A percentile compares a stretch with the other conserved stretches of the same genome.
These are phyloP conservation scores for Nematocida ironsii DNA, from an alignment of 371 early-diverging fungal species.

Conservation along the genomic window DNA sequence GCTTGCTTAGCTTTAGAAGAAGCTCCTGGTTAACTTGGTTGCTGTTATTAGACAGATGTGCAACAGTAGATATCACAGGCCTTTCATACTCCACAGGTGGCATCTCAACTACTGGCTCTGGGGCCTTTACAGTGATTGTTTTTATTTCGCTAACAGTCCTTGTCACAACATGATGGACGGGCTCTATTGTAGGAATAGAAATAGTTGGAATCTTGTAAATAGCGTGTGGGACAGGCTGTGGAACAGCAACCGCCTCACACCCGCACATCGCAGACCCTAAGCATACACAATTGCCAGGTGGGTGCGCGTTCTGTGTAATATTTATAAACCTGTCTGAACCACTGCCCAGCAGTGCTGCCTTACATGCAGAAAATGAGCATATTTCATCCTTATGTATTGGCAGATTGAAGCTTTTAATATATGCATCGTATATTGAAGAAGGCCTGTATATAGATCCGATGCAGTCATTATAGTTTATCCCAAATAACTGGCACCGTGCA, in stretches of 20 bases:
- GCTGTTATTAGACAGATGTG: neutral
- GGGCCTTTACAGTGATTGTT: constrained; percentile 1
- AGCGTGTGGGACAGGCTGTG: neutral
- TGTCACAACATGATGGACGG: neutral
- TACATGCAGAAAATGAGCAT: constrained; percentile 54
- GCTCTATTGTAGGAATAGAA: neutral
- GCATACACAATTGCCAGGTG: constrained; percentile 46
- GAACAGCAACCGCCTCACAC: constrained; percentile 9
- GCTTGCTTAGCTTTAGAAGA: constrained; percentile 1
- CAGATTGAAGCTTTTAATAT: constrained; percentile 60
- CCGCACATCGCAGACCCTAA: constrained; percentile 34
- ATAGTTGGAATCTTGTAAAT: neutral
- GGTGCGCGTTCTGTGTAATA: constrained; percentile 31
- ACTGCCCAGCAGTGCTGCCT: constrained; percentile 34
- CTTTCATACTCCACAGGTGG: neutral
- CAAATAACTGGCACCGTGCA: constrained; percentile 47
- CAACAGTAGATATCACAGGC: neutral
- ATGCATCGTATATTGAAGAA: constrained; percentile 54
- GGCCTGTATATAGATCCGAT: constrained; percentile 59
- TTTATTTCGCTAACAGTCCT: neutral
- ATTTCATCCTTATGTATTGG: constrained; percentile 56
- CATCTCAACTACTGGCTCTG: neutral
- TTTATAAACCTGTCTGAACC: constrained; percentile 19
- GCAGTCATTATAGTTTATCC: constrained; percentile 58
- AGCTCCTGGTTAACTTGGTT: neutral